Evolutionary conservation across 225 moss, liverwort and hornwort species (phyloP).

Genomic region (Straminergon stramineum): DNA sequence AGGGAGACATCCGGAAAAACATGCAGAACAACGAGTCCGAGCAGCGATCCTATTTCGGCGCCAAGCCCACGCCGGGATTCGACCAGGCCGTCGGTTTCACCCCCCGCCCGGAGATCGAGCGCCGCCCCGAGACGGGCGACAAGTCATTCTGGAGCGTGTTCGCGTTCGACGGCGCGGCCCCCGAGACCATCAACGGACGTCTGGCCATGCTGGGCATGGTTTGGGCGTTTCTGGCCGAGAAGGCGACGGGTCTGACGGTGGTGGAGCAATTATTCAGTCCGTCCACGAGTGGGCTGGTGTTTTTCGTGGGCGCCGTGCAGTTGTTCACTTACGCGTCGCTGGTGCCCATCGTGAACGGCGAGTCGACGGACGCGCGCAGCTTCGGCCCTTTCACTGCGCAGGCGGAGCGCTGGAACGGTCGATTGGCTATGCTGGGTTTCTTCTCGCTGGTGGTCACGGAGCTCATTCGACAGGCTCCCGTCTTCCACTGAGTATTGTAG

Average conservation of each 20-base stretch:
- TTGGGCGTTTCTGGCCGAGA: conserved; percentile 10
- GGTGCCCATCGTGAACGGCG: conserved; percentile 38
- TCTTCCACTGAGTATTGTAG: background rate
- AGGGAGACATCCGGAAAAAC: conserved; percentile 4
- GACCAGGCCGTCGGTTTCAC: conserved; percentile 22
- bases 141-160: conserved; percentile 23
- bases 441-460: conserved; percentile 20
- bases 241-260: conserved; percentile 10
- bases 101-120: conserved; percentile 28
- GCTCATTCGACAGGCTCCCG: background rate
- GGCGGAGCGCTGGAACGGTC: conserved; percentile 40
- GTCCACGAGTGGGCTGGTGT: conserved; percentile 2
- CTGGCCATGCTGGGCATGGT: conserved; percentile 25
- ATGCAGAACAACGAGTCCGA: conserved; percentile 20
- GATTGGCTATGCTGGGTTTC: conserved; percentile 27
- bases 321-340: conserved; percentile 34
- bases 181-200: conserved; percentile 17
- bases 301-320: conserved; percentile 19
- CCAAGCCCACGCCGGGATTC: conserved; percentile 19
- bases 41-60: conserved; percentile 17
- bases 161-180: conserved; percentile 40
- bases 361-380: conserved; percentile 34
- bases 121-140: conserved; percentile 25
- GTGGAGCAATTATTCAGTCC: conserved; percentile 18
- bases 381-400: conserved; percentile 31